phyloP scores from a whole-genome alignment of 306 rosid genomes.

The Inga oerstediana region DNA sequence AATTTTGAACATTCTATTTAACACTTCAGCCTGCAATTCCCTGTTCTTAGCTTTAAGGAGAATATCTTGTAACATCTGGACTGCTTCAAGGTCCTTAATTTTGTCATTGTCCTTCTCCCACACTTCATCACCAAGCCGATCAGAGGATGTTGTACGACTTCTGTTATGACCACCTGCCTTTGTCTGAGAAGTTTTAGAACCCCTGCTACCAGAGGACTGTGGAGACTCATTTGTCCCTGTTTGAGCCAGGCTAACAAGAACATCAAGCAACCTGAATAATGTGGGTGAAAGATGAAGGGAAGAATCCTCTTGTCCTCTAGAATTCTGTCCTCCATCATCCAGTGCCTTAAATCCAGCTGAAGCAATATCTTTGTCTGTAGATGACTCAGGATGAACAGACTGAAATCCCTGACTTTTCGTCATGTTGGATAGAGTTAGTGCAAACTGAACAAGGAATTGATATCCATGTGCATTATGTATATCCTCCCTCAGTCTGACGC shows the following conservation, averaged over 20 bases:
- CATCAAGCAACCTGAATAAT: conserved; percentile 90
- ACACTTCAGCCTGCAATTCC: conserved; percentile 94
- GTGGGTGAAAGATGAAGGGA: conserved; percentile 67
- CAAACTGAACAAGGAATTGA: conserved; percentile 96
- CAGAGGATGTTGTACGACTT: conserved; percentile 77
- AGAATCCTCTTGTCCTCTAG: conserved; percentile 57
- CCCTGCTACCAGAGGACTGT: conserved; percentile 57
- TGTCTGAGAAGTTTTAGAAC: conserved; percentile 68
- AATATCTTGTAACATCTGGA: conserved; percentile 98
- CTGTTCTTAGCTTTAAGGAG: conserved; percentile 81
- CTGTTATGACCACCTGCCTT: conserved; percentile 72
- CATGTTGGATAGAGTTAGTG: conserved; percentile 76
- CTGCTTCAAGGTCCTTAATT: conserved; percentile 99
- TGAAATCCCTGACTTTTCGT: conserved; percentile 67
- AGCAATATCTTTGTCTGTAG: conserved; percentile 50
- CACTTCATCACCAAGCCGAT: conserved; percentile 71
- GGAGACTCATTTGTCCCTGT: conserved; percentile 78
- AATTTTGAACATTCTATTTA: conserved; percentile 91
- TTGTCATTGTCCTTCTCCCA: conserved; percentile 92
- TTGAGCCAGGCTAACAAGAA: conserved; percentile 93
- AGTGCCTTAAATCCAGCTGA: conserved; percentile 45
- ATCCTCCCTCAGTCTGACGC: conserved; percentile 92
- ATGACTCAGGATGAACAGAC: conserved; percentile 48
- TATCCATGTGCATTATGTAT: conserved; percentile 98
- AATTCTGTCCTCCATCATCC: conserved; percentile 44